Percentiles rank a stretch among this genome's conserved stretches.
These are phyloP conservation scores for Penicillium janthinellum DNA, from an alignment of 2,329 filamentous ascomycete species.

Conservation along the genomic window DNA sequence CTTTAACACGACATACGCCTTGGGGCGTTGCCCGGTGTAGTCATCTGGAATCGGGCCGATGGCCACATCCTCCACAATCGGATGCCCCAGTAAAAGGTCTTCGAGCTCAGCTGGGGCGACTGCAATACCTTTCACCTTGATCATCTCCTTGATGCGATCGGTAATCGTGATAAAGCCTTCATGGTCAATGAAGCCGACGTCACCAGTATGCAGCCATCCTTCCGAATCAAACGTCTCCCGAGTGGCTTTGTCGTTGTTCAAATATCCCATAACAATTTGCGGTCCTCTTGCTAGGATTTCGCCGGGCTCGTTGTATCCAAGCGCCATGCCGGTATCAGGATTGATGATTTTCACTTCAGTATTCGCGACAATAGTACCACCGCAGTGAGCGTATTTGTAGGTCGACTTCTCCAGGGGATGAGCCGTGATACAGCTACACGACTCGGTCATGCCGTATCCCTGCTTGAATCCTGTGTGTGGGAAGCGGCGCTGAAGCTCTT, in stretches of 20 bases:
- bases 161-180: conserved; percentile 57
- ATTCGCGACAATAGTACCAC: conserved; percentile 55
- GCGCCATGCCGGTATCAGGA: conserved; percentile 51
- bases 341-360: conserved; percentile 64
- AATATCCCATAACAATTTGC: conserved; percentile 68
- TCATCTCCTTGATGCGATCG: conserved; percentile 68
- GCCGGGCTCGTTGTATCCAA: conserved; percentile 54
- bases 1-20: conserved; percentile 59
- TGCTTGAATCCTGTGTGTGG: conserved; percentile 64
- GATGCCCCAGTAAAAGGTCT: conserved; percentile 61
- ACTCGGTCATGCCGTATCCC: conserved; percentile 70
- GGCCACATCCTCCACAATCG: conserved; percentile 59
- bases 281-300: conserved; percentile 74
- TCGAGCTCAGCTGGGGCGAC: conserved; percentile 63
- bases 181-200: conserved; percentile 63
- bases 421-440: conserved; percentile 63
- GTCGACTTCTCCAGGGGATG: conserved; percentile 59
- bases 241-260: conserved; percentile 72
- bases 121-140: conserved; percentile 66
- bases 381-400: conserved; percentile 52
- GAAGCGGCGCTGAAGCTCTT: conserved; percentile 58
- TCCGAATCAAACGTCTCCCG: conserved; percentile 66
- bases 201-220: conserved; percentile 62
- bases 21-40: conserved; percentile 57
- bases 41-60: conserved; percentile 42